These are phyloP conservation scores for Lenwebbia sp. DNA, from an alignment of 345 rosid species.

Conservation along the genomic window DNA sequence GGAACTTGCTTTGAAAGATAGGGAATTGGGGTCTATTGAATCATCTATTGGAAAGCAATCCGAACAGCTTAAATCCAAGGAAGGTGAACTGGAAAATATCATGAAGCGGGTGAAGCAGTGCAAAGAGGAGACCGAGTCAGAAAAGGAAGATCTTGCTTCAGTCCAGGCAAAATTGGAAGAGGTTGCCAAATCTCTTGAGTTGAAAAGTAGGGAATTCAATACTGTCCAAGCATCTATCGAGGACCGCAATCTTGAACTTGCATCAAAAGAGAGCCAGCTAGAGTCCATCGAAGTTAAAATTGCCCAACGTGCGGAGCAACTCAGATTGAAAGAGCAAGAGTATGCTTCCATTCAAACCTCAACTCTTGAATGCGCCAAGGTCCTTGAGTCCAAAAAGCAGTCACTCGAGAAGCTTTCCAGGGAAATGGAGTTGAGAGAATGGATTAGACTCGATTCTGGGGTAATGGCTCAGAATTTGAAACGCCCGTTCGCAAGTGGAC, in stretches of 20 bases:
- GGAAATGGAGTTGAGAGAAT: not conserved
- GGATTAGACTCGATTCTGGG: not conserved
- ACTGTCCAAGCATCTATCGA: not conserved
- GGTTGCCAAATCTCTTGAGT: not conserved
- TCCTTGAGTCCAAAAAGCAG: slow-evolving; percentile 5
- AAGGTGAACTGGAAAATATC: no score
- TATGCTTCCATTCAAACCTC: not conserved
- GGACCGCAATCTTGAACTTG: not conserved
- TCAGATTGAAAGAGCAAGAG: not conserved
- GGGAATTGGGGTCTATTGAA: no score
- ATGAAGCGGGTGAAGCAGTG: no score
- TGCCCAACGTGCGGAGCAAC: not conserved
- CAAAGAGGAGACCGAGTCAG: no score
- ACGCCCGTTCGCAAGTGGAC: not conserved
- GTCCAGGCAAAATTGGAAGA: not conserved
- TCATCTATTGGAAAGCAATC: no score
- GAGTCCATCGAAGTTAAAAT: not conserved
- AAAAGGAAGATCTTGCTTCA: not conserved
- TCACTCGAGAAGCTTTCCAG: not conserved
- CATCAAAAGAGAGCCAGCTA: not conserved
- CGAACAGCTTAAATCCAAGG: no score
- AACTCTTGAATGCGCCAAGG: not conserved
- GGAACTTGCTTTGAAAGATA: no score
- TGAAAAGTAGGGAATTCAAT: not conserved
- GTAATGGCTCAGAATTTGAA: not conserved